Evolutionary conservation across 2,329 filamentous ascomycete genomes (phyloP).

Genomic region (Grosmannia serpens): DNA sequence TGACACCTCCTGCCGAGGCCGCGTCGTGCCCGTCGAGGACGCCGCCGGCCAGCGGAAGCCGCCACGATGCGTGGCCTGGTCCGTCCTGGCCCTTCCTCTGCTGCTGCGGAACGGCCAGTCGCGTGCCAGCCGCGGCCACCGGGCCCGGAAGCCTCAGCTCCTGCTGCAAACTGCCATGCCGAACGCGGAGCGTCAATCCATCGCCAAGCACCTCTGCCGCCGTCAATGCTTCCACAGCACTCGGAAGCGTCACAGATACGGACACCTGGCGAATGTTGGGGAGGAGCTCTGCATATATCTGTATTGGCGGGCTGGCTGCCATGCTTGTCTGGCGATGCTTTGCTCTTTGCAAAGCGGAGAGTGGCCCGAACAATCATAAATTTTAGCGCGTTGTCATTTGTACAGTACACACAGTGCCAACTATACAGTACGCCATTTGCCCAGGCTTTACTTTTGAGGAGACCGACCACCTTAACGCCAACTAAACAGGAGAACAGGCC

Average conservation of each 20-base stretch:
- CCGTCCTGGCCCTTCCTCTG: neutral
- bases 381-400: neutral
- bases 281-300: slow-evolving; percentile 53
- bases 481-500: neutral
- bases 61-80: slow-evolving; percentile 29
- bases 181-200: slow-evolving; percentile 33
- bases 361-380: neutral
- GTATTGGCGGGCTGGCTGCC: neutral
- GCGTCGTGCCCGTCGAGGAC: neutral
- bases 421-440: neutral
- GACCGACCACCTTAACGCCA: neutral
- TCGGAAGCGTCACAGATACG: slow-evolving; percentile 39
- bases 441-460: too few relatives aligned
- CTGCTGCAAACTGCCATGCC: slow-evolving; percentile 28
- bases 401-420: neutral
- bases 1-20: neutral
- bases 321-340: neutral
- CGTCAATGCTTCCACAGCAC: slow-evolving; percentile 30
- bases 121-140: slow-evolving; percentile 18
- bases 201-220: slow-evolving; percentile 30
- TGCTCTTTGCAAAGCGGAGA: neutral
- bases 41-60: slow-evolving; percentile 28
- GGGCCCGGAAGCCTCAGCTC: slow-evolving; percentile 31
- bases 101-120: slow-evolving; percentile 14
- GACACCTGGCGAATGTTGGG: slow-evolving; percentile 54